A percentile compares a stretch with the other conserved stretches of the same genome.
These are phyloP conservation scores for Boletus coccyginus DNA, from an alignment of 768 basidiomycete species.

Conservation along the genomic window DNA sequence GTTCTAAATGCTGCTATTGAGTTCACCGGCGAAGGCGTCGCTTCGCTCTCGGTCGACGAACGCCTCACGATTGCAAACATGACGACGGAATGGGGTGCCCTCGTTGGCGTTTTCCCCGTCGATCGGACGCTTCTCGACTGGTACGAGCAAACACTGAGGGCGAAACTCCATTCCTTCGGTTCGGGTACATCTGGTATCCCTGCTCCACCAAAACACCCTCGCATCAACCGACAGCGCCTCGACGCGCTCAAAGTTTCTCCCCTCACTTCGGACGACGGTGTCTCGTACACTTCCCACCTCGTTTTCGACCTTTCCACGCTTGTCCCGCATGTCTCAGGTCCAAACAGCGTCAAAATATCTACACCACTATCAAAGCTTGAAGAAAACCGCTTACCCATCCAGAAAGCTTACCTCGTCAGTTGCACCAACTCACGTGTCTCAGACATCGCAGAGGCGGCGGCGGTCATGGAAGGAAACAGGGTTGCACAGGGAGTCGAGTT, in stretches of 20 bases:
- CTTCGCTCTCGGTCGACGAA: constrained; percentile 80
- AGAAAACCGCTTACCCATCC: constrained; percentile 69
- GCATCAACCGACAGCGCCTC: constrained; percentile 76
- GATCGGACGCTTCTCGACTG: constrained; percentile 79
- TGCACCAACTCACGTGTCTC: constrained; percentile 98
- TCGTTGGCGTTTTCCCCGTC: constrained; percentile 93
- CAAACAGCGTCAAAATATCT: constrained; percentile 97
- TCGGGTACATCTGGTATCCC: constrained; percentile 46
- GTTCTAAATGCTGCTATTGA: constrained; percentile 97
- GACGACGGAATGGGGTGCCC: constrained; percentile 99
- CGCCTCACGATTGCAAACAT: constrained; percentile 97
- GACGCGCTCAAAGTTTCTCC: constrained; percentile 53
- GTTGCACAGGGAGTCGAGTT: constrained; percentile 92
- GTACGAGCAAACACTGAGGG: constrained; percentile 78
- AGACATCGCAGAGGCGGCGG: constrained; percentile 89
- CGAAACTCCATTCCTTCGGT: constrained; percentile 44
- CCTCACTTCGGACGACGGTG: constrained; percentile 71
- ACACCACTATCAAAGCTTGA: constrained; percentile 87
- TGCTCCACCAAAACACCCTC: constrained; percentile 75
- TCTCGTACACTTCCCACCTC: constrained; percentile 83
- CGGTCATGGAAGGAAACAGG: constrained; percentile 77
- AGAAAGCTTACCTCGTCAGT: constrained; percentile 97
- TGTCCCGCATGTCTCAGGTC: constrained; percentile 94
- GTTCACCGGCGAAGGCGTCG: constrained; percentile 87
- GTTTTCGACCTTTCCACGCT: constrained; percentile 91